A percentile compares a stretch with the other conserved stretches of the same genome.
These are phyloP conservation scores for Suhomyces pyralidae DNA, from an alignment of 805 yeast species.

Conservation along the genomic window DNA sequence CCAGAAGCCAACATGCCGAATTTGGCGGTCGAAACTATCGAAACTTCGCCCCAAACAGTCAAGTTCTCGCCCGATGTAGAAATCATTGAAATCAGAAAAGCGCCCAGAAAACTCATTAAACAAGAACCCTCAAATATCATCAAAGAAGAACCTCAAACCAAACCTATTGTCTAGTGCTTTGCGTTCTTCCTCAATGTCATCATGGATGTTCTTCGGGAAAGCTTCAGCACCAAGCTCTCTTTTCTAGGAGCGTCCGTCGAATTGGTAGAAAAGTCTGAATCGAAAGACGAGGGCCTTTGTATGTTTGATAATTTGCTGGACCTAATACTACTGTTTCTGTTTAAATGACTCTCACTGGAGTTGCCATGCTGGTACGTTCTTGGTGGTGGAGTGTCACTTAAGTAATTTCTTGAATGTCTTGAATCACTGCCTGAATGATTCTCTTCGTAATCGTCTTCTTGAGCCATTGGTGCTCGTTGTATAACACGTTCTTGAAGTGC, in stretches of 20 bases:
- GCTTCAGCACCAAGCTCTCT: conserved; percentile 29
- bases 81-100: conserved; percentile 22
- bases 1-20: conserved; percentile 77
- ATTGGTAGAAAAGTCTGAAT: conserved; percentile 16
- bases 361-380: neutral
- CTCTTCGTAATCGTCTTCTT: neutral
- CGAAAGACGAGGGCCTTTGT: conserved; percentile 19
- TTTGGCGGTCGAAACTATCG: conserved; percentile 64
- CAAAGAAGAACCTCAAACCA: neutral
- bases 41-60: conserved; percentile 52
- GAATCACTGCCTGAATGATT: neutral
- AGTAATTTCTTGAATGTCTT: neutral
- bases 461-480: conserved; percentile 2
- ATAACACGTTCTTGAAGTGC: conserved; percentile 29
- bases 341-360: conserved; percentile 1
- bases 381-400: conserved; percentile 1
- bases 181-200: conserved; percentile 18
- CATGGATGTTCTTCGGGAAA: conserved; percentile 35
- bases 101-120: conserved; percentile 2
- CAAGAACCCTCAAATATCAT: neutral
- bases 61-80: conserved; percentile 59
- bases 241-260: conserved; percentile 13
- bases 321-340: conserved; percentile 1
- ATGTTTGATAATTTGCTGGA: conserved; percentile 12
- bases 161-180: conserved; percentile 5